phyloP scores from a whole-genome alignment of 23 red algal genomes.

The Chondrus crispus region DNA sequence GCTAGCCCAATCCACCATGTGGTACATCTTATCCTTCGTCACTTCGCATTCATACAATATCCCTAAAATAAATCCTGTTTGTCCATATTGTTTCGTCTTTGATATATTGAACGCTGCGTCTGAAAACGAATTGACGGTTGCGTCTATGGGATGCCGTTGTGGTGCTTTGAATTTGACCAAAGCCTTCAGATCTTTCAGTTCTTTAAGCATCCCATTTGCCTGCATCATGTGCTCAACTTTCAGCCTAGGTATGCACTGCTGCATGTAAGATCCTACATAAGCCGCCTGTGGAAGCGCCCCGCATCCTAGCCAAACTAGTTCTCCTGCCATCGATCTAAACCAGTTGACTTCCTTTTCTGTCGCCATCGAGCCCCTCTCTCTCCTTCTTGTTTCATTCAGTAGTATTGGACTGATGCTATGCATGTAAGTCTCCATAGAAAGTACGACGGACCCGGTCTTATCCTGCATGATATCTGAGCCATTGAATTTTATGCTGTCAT shows the following conservation, averaged over 20 bases:
- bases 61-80: constrained; percentile 17
- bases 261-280: constrained; percentile 12
- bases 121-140: neutral
- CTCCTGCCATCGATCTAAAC: neutral
- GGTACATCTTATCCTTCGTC: neutral
- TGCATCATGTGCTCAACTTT: neutral
- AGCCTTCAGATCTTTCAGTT: neutral
- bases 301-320: neutral
- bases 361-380: neutral
- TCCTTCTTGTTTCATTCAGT: neutral
- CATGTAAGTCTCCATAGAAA: neutral
- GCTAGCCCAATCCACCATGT: neutral
- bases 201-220: neutral
- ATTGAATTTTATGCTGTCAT: neutral
- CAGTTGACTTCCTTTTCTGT: neutral
- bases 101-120: constrained; percentile 35
- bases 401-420: neutral
- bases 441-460: neutral
- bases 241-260: neutral
- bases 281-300: neutral
- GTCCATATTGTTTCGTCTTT: neutral
- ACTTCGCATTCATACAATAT: neutral
- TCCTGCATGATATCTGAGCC: neutral
- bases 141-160: neutral
- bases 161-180: neutral